Evolutionary conservation across 2,329 filamentous ascomycete genomes (phyloP), one percentile per base, ranked within the genome.

Genomic region (Neurospora crassa): DNA sequence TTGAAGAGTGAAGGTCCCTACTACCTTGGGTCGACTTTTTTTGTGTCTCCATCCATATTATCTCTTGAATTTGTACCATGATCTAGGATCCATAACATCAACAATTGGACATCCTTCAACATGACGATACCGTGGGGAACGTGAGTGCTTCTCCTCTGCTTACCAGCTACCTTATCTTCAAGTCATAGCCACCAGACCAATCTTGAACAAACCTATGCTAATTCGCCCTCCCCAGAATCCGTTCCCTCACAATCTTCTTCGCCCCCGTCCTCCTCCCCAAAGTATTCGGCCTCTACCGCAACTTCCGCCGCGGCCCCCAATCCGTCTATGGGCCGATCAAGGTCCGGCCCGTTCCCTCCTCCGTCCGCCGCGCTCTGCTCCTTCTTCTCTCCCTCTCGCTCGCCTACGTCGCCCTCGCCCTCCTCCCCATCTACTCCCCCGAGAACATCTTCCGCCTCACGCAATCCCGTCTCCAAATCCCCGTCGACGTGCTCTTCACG

Each of bases 401-500:
- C 75, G 78, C 89, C 72, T 86, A 88, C 79, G 78, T 87, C 75
- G 80, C 92, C 69, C 76, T 90, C 72, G 86, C 88, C 72, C 90
- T 91, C 18, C 82, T 95, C 0, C 90, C 93, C 0, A 74, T 82
- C 72, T 90, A 93, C 77, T 84, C 88, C 6, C 91, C 92, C 5
- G 89, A 93, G 79, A 97, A 97, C 82, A 84, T 98, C 80, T 97
- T 98, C 84, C 78, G 81, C 40, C 80, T 84, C 20, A 97, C 95
- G 0, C 85, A 89, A 71, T 96, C 93, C 69, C 92, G 94, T 42
- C 88, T 98, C 20, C 92, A 94, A 77, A 95, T 92, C 59, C 90
- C 93, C n/a, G 90, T 88, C 59, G 92, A 95, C 78, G 90, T 96
- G 42, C 86, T 98, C 73, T 96, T 97, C 81, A 89, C 87, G 72